phyloP scores from a whole-genome alignment of 495 filamentous ascomycete genomes.

The Penicillium maclennaniae region DNA sequence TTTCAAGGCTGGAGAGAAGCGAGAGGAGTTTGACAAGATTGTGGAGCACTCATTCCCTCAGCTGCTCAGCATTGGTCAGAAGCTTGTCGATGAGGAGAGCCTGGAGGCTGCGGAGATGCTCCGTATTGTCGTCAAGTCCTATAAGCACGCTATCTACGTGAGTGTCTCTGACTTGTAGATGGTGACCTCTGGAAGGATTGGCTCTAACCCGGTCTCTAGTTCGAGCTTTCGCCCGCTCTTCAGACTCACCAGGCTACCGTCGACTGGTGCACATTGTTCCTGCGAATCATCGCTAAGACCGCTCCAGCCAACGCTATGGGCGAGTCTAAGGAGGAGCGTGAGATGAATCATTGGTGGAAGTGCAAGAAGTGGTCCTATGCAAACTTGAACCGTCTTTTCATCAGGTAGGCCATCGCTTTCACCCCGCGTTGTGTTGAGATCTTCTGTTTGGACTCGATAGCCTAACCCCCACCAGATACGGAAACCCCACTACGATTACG shows the following conservation, averaged over 20 bases:
- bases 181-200: constrained; percentile 6
- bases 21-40: constrained; percentile 89
- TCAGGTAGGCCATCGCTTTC: constrained; percentile 56
- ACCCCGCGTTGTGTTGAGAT: not conserved
- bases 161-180: constrained; percentile 29
- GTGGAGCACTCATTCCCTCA: constrained; percentile 89
- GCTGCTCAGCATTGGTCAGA: constrained; percentile 78
- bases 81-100: constrained; percentile 83
- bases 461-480: constrained; percentile 58
- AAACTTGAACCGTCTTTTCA: constrained; percentile 92
- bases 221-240: constrained; percentile 77
- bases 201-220: constrained; percentile 47
- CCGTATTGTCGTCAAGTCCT: constrained; percentile 87
- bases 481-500: constrained; percentile 68
- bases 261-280: constrained; percentile 91
- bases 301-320: constrained; percentile 72
- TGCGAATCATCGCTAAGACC: constrained; percentile 81
- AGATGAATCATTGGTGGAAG: constrained; percentile 98
- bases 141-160: constrained; percentile 97
- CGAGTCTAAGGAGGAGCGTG: constrained; percentile 82
- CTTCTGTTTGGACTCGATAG: constrained; percentile 9
- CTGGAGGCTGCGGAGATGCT: constrained; percentile 96
- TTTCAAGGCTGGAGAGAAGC: constrained; percentile 80
- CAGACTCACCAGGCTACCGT: constrained; percentile 78
- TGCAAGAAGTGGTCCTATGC: constrained; percentile 99